Evolutionary conservation across 2,329 filamentous ascomycete species (phyloP), one percentile per base, ranked within the genome.

Genomic region (Blumeriella jaapii): DNA sequence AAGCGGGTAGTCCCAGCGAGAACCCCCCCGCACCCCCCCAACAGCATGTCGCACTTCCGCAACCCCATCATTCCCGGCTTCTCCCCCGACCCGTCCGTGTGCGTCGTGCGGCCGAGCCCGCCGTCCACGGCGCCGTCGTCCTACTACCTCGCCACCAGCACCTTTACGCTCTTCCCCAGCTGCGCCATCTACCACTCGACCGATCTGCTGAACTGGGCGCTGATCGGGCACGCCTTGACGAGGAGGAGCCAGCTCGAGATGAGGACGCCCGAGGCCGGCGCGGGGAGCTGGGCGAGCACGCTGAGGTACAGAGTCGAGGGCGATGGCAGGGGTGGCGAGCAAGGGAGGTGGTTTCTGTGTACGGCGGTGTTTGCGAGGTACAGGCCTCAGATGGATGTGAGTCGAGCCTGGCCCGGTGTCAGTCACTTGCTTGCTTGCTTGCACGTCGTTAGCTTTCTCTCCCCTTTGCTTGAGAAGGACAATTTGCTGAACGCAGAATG

Each of bases 161-260:
- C 69, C 0, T 78, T 78, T 38, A 72, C 78, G 50, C 72, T 65
- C 51, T 76, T 72, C 40, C 73, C 72, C 0, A 71, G 70, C 3
- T 65, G 67, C n/a, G 68, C 71, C 10, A 70, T 78, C 38, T 74
- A 77, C 46, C 63, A 71, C 16, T 72, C 67, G 13, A 66, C 55
- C 1, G 63, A 71, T 42, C 58, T 72, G 8, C 52, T 68, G 6
- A 62, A 64, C 26, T 73, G 68, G 68, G 56, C 56, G 5, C 59
- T 71, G n/a, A 64, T 70, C 28, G 63, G 61, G 4, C 63, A 71
- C 42, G 68, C 65, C 2, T 55, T 73, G 31, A 71, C 56, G 62
- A 24, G 32, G 17, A 28, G 26, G 12, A 35, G 32, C 12, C 32
- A 35, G 18, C 19, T 35, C 20, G 32, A 71, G 35, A 60, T 72